Evolutionary conservation across 2,329 filamentous ascomycete genomes (phyloP).

Genomic region (Orbilia blumenaviensis): DNA sequence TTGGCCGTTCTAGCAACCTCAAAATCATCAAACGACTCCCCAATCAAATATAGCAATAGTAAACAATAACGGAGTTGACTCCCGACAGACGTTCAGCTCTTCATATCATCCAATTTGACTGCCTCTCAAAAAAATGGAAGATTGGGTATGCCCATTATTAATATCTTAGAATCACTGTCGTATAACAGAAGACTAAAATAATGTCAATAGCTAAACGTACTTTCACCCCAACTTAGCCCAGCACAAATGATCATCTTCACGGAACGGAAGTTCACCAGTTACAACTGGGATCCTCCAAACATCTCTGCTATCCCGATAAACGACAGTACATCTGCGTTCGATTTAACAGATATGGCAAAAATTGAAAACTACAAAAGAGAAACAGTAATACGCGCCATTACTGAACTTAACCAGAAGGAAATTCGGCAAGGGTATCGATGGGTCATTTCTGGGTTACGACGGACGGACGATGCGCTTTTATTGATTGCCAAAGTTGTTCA

Average conservation of each 20-base stretch:
- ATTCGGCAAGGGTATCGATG: background rate
- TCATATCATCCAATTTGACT: background rate
- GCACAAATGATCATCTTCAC: slow-evolving; percentile 15
- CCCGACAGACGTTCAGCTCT: background rate
- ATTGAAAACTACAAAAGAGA: background rate
- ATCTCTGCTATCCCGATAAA: slow-evolving; percentile 11
- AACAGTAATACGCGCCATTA: slow-evolving; percentile 13
- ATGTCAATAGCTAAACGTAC: slow-evolving; percentile 1
- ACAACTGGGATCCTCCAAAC: slow-evolving; percentile 22
- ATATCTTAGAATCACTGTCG: background rate
- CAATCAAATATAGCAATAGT: background rate
- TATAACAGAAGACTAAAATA: slow-evolving; percentile 6
- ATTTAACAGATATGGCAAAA: slow-evolving; percentile 18
- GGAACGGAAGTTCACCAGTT: background rate
- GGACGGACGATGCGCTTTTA: too few species aligned
- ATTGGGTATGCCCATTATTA: slow-evolving; percentile 1
- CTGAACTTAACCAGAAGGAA: slow-evolving; percentile 30
- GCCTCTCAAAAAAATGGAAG: slow-evolving; percentile 11
- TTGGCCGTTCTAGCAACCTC: background rate
- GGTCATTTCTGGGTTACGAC: too few species aligned
- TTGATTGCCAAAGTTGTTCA: too few species aligned
- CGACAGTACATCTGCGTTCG: slow-evolving; percentile 3
- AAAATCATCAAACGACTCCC: background rate
- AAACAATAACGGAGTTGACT: background rate
- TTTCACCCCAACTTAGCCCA: slow-evolving; percentile 5